Conservation (phyloP, 2,329 filamentous ascomycete species). For the Hypoxylon sp. region DNA sequence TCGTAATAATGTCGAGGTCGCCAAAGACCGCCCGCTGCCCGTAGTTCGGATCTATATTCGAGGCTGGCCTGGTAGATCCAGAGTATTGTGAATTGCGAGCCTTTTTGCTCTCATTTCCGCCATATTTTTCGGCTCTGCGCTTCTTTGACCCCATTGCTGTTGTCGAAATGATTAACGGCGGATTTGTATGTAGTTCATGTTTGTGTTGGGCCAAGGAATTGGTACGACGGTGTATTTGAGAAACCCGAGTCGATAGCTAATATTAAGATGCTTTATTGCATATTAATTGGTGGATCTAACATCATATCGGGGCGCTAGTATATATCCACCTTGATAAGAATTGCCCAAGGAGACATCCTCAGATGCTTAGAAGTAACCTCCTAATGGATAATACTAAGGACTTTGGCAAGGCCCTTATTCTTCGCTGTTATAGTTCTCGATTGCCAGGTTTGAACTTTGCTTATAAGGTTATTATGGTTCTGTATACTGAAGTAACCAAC, state of each 20-base stretch:
- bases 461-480: background rate
- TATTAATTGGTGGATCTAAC: background rate
- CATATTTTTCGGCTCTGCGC: slow-evolving; percentile 45
- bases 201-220: background rate
- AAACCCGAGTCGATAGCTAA: background rate
- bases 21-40: slow-evolving; percentile 72
- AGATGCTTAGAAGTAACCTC: no score
- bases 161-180: background rate
- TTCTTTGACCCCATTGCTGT: slow-evolving; percentile 46
- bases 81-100: slow-evolving; percentile 37
- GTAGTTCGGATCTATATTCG: slow-evolving; percentile 62
- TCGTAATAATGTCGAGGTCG: slow-evolving; percentile 61
- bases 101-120: slow-evolving; percentile 40
- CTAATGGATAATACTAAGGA: no score
- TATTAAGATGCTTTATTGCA: background rate
- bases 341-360: no score
- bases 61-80: slow-evolving; percentile 25
- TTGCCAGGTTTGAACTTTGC: no score
- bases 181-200: background rate
- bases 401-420: background rate
- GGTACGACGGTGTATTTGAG: background rate
- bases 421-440: background rate
- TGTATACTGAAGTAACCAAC: background rate
- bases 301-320: background rate
- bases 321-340: no score